Evolutionary conservation across 371 early-diverging fungal genomes (phyloP).

Genomic region (Apophysomyces trapeziformis): DNA sequence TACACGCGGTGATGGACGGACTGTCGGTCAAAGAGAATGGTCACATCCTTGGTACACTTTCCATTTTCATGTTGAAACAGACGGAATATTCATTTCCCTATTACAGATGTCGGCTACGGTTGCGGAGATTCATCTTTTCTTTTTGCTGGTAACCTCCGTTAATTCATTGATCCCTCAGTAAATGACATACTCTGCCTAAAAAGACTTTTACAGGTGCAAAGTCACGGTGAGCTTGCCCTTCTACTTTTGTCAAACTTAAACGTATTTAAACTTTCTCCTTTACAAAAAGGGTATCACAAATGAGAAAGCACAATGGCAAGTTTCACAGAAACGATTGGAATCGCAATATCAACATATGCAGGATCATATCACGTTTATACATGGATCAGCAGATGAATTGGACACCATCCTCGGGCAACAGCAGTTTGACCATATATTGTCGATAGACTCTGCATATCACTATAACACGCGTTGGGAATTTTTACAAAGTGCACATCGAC

Average conservation of each 20-base stretch:
- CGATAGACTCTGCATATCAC: constrained; percentile 65
- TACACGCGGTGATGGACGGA: constrained; percentile 20
- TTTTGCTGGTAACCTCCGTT: constrained; percentile 32
- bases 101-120: constrained; percentile 55
- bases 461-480: constrained; percentile 58
- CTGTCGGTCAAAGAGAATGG: constrained; percentile 17
- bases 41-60: constrained; percentile 35
- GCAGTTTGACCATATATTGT: constrained; percentile 49
- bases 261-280: not conserved
- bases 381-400: constrained; percentile 43
- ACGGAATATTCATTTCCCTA: not conserved
- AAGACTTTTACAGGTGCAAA: constrained; percentile 16
- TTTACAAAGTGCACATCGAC: constrained; percentile 31
- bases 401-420: not conserved
- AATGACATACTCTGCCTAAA: no score
- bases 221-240: constrained; percentile 33
- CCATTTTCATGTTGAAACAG: not conserved
- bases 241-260: not conserved
- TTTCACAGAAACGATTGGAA: constrained; percentile 25
- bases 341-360: constrained; percentile 14
- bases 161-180: no score
- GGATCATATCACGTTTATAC: constrained; percentile 20
- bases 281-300: constrained; percentile 51
- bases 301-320: constrained; percentile 40
- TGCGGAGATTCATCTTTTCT: constrained; percentile 56